Evolutionary conservation across 2,329 filamentous ascomycete species (phyloP).

Genomic region (Beauveria bassiana): DNA sequence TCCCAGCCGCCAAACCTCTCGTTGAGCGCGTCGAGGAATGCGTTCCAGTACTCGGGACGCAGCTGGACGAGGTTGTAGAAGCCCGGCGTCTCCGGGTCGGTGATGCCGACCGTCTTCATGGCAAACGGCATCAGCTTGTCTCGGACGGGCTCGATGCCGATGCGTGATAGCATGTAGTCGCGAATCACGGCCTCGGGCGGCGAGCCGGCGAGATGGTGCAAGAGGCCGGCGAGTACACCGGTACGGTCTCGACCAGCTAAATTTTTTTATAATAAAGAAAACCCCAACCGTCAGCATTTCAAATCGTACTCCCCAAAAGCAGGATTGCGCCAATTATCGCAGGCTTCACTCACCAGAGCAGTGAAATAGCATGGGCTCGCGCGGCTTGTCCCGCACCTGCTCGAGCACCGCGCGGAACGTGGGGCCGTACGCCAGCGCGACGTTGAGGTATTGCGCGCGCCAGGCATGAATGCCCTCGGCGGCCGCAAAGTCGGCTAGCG

Average conservation of each 20-base stretch:
- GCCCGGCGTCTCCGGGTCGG: constrained; percentile 34
- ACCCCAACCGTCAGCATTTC: neutral
- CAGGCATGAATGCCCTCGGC: constrained; percentile 38
- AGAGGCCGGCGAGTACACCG: constrained; percentile 40
- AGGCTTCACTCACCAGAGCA: constrained; percentile 38
- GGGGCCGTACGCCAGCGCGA: constrained; percentile 34
- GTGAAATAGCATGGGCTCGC: constrained; percentile 42
- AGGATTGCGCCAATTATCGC: too few species aligned
- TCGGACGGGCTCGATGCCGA: constrained; percentile 44
- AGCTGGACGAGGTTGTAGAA: constrained; percentile 41
- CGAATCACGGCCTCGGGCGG: constrained; percentile 32
- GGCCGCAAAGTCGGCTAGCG: constrained; percentile 34
- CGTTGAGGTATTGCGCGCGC: constrained; percentile 38
- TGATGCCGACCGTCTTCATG: constrained; percentile 27
- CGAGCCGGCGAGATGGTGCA: constrained; percentile 43
- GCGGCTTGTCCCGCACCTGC: constrained; percentile 37
- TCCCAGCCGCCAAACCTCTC: constrained; percentile 41
- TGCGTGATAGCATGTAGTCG: constrained; percentile 47
- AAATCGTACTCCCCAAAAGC: neutral
- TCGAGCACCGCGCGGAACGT: constrained; percentile 38
- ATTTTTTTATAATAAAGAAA: neutral
- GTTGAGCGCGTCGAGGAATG: constrained; percentile 36
- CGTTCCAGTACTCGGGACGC: constrained; percentile 35
- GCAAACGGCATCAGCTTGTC: constrained; percentile 38
- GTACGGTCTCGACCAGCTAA: constrained; percentile 48